phyloP scores from a whole-genome alignment of 305 asterid genomes.

The Plantago coronopus region DNA sequence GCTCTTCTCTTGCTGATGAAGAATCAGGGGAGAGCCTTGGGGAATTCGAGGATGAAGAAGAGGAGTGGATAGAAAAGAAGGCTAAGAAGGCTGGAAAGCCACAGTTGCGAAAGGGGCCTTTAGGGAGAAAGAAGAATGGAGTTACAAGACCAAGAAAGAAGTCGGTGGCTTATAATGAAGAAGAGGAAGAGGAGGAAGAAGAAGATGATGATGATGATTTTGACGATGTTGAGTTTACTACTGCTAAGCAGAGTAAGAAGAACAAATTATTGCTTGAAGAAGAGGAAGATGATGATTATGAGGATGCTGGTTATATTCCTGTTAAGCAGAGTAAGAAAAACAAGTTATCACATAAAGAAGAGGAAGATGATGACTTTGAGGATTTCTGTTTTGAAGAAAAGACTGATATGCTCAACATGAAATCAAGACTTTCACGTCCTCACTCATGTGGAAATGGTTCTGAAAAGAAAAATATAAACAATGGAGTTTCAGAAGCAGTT shows the following conservation, averaged over 20 bases:
- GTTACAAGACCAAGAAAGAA: conserved; percentile 32
- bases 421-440: conserved; percentile 24
- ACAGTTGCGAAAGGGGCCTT: conserved; percentile 27
- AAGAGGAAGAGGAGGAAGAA: conserved; percentile 31
- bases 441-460: conserved; percentile 15
- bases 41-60: conserved; percentile 42
- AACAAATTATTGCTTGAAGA: conserved; percentile 27
- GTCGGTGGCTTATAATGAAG: conserved; percentile 29
- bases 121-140: conserved; percentile 36
- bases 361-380: conserved; percentile 28
- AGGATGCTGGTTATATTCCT: conserved; percentile 31
- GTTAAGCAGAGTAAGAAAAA: conserved; percentile 27
- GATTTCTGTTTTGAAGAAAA: conserved; percentile 17
- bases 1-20: conserved; percentile 67
- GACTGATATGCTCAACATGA: conserved; percentile 28
- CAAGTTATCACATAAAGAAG: conserved; percentile 28
- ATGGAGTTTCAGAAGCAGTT: background rate
- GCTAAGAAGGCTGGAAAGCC: conserved; percentile 38
- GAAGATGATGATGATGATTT: conserved; percentile 29
- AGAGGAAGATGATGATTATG: conserved; percentile 32
- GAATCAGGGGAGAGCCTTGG: conserved; percentile 52
- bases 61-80: conserved; percentile 42
- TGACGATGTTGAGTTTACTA: conserved; percentile 33
- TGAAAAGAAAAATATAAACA: conserved; percentile 4
- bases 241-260: conserved; percentile 27